Base-by-base conservation (phyloP, 495 filamentous ascomycete genomes). In the Aspergillus avenaceus region DNA sequence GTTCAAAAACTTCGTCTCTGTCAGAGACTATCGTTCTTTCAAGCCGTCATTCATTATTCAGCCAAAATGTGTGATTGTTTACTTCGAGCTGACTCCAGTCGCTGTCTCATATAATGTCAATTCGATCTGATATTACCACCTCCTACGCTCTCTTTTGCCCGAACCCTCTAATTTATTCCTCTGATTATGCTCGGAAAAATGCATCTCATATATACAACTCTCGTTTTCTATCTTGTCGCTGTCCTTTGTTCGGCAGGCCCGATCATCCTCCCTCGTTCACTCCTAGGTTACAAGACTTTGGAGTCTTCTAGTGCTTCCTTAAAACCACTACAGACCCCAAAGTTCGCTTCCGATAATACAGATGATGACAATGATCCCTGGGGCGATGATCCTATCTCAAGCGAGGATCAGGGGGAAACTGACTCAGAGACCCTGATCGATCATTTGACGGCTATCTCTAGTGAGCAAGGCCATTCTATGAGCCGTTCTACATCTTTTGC, bases 231-330 rank as follows among this genome's bases (percentile, higher is more conserved):
- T 21, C 36, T 55, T n/a, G 24, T 59, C 25, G 21, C 60, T 29
- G 38, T 54, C 22, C 41, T 41, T 24, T 69, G 59, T 37, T 67
- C 61, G 62, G 70, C 70, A 51, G 69, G 70, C 49, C 70, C 67
- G 57, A 70, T 73, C 45, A 47, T 56, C 54, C 62, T 49, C 42
- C 49, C 49, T 36, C 26, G 24, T 50, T 54, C 27, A 38, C 37
- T 41, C 24, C 43, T 1, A 24, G 25, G 27, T 13, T 13, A 45
- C 8, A 27, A 26, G 16, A 16, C 6, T 19, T 21, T 21, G 4
- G 16, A 21, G 2, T 5, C 34, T 38, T 38, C 16, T 19, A n/a
- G n/a, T n/a, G n/a, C n/a, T n/a, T n/a, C n/a, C n/a, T n/a, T n/a
- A n/a, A n/a, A n/a, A n/a, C 36, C 36, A 38, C 36, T 18, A 8